Evolutionary conservation across 345 rosid species (phyloP), one percentile per base, ranked within the genome.

Genomic region (Reutealis trisperma): DNA sequence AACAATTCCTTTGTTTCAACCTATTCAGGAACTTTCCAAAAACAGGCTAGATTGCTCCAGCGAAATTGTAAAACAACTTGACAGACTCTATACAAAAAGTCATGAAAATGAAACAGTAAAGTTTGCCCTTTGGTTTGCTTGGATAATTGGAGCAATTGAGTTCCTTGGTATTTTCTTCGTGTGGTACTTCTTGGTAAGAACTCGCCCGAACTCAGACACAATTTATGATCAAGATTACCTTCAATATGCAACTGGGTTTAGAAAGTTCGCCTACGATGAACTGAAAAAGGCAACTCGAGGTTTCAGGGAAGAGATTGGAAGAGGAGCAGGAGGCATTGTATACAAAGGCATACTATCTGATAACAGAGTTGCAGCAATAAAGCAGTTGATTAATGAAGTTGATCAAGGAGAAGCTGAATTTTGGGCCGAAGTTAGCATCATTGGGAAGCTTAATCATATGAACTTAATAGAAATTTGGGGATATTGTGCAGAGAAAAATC

Each of bases 401-500:
- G 32, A 49, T 52, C 75, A 77, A 70, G 74, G 75, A 63, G 80
- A 70, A 51, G 71, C 72, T n/a, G 69, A 69, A 37, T 77, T 77
- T 41, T 74, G 24, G 11, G 79, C 70, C 3, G 75, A 70, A 63
- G 62, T 51, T 4, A 70, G 70, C n/a, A 41, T 51, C 15, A 62
- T 77, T 22, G 71, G 75, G n/a, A 77, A 52, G 70, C 75, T 77
- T 24, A 77, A 70, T 57, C 79, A 68, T 51, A 76, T 76, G 69
- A 68, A 76, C 51, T 47, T 67, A 2, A 60, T 76, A 59, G 74
- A 68, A 25, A 76, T 76, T 73, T 68, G 79, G 74, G 68, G 79
- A 42, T 76, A 59, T 24, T 76, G 79, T 15, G 66, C 79, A 0
- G 79, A 59, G n/a, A 74, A 60, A 68, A 76, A 42, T 11, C 68